Percentiles rank a stretch among this genome's conserved stretches.
Evolutionary conservation across 257 asterid genomes (phyloP).

Genomic region (Solanum neorickii): DNA sequence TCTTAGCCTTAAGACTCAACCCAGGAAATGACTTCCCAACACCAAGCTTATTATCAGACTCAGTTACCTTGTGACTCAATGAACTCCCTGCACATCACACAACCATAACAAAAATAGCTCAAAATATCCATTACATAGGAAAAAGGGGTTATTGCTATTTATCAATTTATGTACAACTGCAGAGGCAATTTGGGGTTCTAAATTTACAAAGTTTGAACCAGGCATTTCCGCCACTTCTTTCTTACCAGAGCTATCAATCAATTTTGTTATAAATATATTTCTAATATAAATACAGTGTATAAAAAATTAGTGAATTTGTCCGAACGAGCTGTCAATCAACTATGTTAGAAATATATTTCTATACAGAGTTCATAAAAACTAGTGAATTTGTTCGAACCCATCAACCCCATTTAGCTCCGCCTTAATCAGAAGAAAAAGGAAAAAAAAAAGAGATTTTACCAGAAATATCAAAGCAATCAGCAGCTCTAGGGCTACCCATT

Average conservation of each 20-base stretch:
- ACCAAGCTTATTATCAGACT: constrained; percentile 44
- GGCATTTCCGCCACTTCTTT: rapidly evolving
- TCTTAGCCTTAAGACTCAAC: constrained; percentile 15
- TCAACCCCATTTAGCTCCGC: no score
- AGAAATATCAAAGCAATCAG: constrained; percentile 5
- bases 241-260: no score
- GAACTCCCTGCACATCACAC: neutral
- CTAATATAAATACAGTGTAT: no score
- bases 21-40: constrained; percentile 42
- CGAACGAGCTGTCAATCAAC: no score
- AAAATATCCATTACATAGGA: neutral
- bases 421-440: neutral
- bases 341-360: no score
- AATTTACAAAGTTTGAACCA: neutral
- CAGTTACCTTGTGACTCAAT: constrained; percentile 39
- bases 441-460: neutral
- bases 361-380: no score
- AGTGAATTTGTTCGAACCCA: neutral
- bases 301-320: no score
- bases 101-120: neutral
- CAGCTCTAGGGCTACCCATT: constrained; percentile 7
- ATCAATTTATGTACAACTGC: neutral
- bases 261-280: no score
- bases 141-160: neutral
- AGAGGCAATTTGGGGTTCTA: no score